Evolutionary conservation across 164 flowering plant species (phyloP).

Genomic region (Litsea cubeba): DNA sequence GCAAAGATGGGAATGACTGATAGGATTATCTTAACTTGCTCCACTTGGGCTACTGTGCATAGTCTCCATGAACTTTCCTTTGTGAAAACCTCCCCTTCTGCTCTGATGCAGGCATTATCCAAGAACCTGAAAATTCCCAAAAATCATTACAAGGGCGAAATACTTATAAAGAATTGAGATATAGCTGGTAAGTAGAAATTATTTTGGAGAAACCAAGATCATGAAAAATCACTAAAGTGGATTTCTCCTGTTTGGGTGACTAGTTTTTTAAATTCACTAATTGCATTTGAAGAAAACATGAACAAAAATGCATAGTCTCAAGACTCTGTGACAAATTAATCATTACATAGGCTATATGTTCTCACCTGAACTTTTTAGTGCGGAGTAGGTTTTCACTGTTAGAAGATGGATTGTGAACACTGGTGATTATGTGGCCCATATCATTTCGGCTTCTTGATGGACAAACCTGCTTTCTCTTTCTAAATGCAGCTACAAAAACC

Average conservation of each 20-base stretch:
- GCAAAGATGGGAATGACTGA: slow-evolving; percentile 62
- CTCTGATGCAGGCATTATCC: slow-evolving; percentile 79
- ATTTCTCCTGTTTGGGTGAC: not conserved
- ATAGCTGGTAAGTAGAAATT: not conserved
- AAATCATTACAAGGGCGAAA: not conserved
- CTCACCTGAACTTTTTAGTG: slow-evolving; percentile 26
- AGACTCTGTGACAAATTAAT: not conserved
- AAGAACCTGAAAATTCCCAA: slow-evolving; percentile 49
- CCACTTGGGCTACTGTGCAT: slow-evolving; percentile 64
- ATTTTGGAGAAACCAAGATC: not conserved
- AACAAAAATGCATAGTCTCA: not conserved
- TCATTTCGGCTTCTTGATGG: slow-evolving; percentile 44
- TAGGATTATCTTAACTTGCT: slow-evolving; percentile 60
- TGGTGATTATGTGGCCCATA: not conserved
- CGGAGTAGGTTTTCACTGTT: slow-evolving; percentile 8
- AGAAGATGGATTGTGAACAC: slow-evolving; percentile 6
- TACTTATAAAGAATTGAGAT: not conserved
- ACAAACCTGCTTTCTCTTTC: slow-evolving; percentile 54
- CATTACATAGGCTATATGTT: not conserved
- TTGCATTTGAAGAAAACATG: no score
- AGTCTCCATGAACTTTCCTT: slow-evolving; percentile 67
- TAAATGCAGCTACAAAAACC: slow-evolving; percentile 84
- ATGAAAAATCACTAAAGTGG: not conserved
- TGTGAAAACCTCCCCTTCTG: slow-evolving; percentile 23
- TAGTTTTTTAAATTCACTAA: not conserved